Evolutionary conservation across 2,329 filamentous ascomycete species (phyloP).

Genomic region (Xylaria sp.): DNA sequence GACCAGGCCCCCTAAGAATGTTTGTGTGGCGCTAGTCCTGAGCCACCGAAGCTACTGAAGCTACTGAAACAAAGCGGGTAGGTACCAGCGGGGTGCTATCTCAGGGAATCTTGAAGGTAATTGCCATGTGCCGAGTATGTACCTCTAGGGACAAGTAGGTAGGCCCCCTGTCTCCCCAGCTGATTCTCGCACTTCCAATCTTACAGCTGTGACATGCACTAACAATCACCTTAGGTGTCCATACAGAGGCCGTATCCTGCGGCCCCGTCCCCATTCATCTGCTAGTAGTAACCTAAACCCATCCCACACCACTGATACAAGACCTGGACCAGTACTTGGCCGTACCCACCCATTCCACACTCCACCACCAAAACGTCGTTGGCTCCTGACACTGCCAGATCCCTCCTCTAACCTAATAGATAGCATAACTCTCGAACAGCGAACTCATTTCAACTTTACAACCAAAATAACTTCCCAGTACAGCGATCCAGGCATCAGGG

Average conservation of each 20-base stretch:
- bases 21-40: background rate
- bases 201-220: background rate
- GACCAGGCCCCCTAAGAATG: conserved; percentile 11
- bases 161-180: background rate
- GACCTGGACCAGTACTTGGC: background rate
- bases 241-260: background rate
- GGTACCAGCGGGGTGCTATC: background rate
- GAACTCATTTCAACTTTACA: conserved; percentile 23
- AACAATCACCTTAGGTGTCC: background rate
- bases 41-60: background rate
- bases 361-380: conserved; percentile 33
- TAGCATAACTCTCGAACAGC: conserved; percentile 23
- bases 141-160: background rate
- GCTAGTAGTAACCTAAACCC: conserved; percentile 4
- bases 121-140: conserved; percentile 3
- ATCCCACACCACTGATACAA: conserved; percentile 1
- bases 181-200: background rate
- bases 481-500: conserved; percentile 22
- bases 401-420: conserved; percentile 28
- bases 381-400: conserved; percentile 31
- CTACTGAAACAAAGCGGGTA: conserved; percentile 6
- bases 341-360: conserved; percentile 18
- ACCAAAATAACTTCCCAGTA: conserved; percentile 17
- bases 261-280: background rate
- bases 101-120: background rate